A percentile compares a stretch with the other conserved stretches of the same genome.
Conservation (phyloP, 2,329 filamentous ascomycete genomes). For the Nemania serpens region DNA sequence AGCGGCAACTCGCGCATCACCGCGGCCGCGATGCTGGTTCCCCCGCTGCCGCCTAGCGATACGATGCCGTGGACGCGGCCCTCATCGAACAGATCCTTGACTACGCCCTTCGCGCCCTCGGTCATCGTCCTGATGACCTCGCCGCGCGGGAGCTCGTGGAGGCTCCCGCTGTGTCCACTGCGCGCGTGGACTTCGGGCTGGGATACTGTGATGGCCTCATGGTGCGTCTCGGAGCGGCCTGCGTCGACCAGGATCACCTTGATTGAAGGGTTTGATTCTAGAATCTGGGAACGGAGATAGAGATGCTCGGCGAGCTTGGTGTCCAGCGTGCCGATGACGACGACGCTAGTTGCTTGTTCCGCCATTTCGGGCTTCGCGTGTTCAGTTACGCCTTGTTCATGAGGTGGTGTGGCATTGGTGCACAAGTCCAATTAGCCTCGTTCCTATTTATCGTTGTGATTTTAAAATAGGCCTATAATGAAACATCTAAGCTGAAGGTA, state of each 20-base stretch:
- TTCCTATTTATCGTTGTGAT: no score
- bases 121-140: slow-evolving; percentile 60
- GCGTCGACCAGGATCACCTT: slow-evolving; percentile 59
- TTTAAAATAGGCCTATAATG: no score
- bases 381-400: no score
- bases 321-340: slow-evolving; percentile 65
- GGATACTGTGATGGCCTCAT: slow-evolving; percentile 49
- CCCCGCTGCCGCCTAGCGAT: slow-evolving; percentile 65
- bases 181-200: slow-evolving; percentile 42
- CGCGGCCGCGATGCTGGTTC: slow-evolving; percentile 63
- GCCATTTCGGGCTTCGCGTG: slow-evolving; percentile 21
- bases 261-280: slow-evolving; percentile 45
- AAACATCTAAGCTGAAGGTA: no score
- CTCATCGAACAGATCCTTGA: slow-evolving; percentile 46
- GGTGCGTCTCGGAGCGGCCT: slow-evolving; percentile 50
- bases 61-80: slow-evolving; percentile 59
- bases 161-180: slow-evolving; percentile 40
- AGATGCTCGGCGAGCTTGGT: slow-evolving; percentile 65
- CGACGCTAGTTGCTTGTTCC: slow-evolving; percentile 30
- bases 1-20: slow-evolving; percentile 67
- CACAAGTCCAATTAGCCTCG: no score
- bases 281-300: slow-evolving; percentile 49
- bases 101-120: slow-evolving; percentile 48
- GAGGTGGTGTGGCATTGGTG: no score
- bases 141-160: slow-evolving; percentile 52